Evolutionary conservation across 306 rosid species (phyloP).

Genomic region (Cucumis sativus): Cucumber_9930_V3 NC_026658.2:24185501-24186000

Average conservation of each 20-base stretch:
- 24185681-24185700: background rate
- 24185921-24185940: background rate
- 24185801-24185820: background rate
- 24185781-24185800: background rate
- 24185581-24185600: background rate
- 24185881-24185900: background rate
- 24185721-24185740: background rate
- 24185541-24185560: background rate
- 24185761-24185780: background rate
- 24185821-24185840: background rate
- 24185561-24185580: background rate
- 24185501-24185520: background rate
- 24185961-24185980: background rate
- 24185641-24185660: background rate
- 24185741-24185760: background rate
- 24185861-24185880: background rate
- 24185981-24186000: background rate
- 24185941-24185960: background rate
- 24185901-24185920: background rate
- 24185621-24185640: background rate
- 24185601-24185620: background rate
- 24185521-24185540: background rate
- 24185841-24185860: conserved; percentile 7
- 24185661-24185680: background rate
- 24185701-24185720: background rate